Percentiles rank a stretch among this genome's conserved stretches.
Evolutionary conservation across 495 filamentous ascomycete genomes (phyloP).

Genomic region (Copromyces sp.): DNA sequence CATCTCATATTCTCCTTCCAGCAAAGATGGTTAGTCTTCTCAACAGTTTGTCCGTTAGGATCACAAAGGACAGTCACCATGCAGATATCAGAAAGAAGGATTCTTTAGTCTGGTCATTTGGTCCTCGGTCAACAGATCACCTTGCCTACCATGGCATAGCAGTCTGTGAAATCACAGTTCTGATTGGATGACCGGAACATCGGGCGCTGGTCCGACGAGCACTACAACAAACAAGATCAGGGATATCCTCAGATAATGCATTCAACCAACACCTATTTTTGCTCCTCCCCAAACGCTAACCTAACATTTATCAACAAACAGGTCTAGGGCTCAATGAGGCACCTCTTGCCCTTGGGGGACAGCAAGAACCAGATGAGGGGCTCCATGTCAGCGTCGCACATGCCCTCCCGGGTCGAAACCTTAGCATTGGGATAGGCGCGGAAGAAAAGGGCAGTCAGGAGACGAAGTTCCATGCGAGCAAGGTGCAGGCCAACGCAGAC

Average conservation of each 20-base stretch:
- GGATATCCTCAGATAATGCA: neutral
- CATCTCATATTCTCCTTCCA: neutral
- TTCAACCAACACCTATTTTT: neutral
- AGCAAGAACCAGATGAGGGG: slow-evolving; percentile 33
- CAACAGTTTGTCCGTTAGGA: neutral
- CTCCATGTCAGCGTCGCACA: slow-evolving; percentile 37
- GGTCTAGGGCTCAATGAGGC: slow-evolving; percentile 27
- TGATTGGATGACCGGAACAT: neutral
- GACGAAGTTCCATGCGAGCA: slow-evolving; percentile 23
- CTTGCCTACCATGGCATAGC: neutral
- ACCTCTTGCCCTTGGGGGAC: slow-evolving; percentile 33
- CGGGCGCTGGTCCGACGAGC: neutral
- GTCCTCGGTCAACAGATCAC: neutral
- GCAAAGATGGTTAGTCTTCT: neutral
- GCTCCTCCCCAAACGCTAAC: neutral
- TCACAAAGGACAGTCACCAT: neutral
- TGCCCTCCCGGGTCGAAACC: slow-evolving; percentile 25
- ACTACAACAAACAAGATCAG: neutral
- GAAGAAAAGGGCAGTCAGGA: slow-evolving; percentile 22
- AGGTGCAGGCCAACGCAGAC: slow-evolving; percentile 28
- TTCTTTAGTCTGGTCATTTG: neutral
- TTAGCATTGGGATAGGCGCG: slow-evolving; percentile 19
- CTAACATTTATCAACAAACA: neutral
- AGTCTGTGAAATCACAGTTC: neutral
- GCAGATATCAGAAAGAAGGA: neutral